Conservation (phyloP, 1,284 basidiomycete genomes). For the Wolfiporia cocos region DNA sequence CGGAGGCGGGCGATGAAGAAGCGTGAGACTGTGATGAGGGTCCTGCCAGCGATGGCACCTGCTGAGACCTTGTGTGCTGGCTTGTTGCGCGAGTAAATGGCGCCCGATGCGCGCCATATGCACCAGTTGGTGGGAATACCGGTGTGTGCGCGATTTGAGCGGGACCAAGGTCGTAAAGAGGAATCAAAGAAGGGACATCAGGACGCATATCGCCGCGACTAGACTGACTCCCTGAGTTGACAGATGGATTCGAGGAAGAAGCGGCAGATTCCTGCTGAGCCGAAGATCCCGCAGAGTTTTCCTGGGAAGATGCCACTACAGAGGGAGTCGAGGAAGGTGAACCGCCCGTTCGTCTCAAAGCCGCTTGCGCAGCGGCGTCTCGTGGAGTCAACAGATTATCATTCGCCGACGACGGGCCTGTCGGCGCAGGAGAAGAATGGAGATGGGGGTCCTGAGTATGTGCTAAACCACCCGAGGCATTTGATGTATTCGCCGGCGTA, state of each 20-base stretch:
- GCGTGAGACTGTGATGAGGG: not conserved
- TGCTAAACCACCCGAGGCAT: not conserved
- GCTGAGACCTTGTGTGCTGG: not conserved
- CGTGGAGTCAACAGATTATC: constrained; percentile 19
- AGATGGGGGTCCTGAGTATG: not conserved
- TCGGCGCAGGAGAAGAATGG: constrained; percentile 3
- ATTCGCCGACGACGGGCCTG: constrained; percentile 4
- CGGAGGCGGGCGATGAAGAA: not conserved
- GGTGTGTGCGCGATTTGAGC: constrained; percentile 2
- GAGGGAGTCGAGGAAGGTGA: constrained; percentile 3
- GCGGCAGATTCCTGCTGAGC: not conserved
- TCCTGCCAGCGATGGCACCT: not conserved
- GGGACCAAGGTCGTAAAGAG: constrained; percentile 33
- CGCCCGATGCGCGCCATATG: constrained; percentile 1
- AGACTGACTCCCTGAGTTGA: not conserved
- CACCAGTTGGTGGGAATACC: not conserved
- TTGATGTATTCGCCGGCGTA: not conserved
- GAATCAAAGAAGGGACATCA: constrained; percentile 36
- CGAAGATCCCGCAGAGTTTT: not conserved
- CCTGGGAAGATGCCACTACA: constrained; percentile 1
- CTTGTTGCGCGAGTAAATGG: not conserved
- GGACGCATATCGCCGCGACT: constrained; percentile 5
- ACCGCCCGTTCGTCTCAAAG: constrained; percentile 25
- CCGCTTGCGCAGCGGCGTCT: constrained; percentile 32
- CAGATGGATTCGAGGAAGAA: not conserved